Percentiles rank a stretch among this genome's conserved stretches.
Conservation (phyloP, 2,329 filamentous ascomycete species). For the Cadophora luteo-olivacea region DNA sequence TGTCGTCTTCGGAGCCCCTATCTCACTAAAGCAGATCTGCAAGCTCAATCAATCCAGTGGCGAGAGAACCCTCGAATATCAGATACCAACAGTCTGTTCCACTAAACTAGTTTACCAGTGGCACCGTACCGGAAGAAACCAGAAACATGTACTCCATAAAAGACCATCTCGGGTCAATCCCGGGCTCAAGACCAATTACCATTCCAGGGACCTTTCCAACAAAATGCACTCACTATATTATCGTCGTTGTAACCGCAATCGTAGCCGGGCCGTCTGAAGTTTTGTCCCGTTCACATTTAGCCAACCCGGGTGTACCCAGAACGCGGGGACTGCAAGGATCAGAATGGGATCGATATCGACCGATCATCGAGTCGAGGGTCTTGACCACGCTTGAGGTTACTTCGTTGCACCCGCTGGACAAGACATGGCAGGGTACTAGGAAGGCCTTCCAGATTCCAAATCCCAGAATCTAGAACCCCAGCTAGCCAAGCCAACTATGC, state of each 20-base stretch:
- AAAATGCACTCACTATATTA: neutral
- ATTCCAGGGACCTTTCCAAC: neutral
- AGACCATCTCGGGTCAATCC: neutral
- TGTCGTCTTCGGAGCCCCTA: neutral
- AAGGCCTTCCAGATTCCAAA: neutral
- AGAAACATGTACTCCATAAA: neutral
- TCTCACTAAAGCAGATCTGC: neutral
- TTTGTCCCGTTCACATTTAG: neutral
- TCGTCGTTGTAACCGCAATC: neutral
- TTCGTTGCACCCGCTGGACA: neutral
- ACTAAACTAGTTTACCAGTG: conserved; percentile 3
- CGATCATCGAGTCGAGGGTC: neutral
- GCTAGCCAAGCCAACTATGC: neutral
- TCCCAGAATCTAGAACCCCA: neutral
- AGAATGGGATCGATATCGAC: too few relatives aligned
- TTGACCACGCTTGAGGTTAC: neutral
- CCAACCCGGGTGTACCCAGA: conserved; percentile 10
- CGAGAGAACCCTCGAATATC: neutral
- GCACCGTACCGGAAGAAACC: conserved; percentile 1
- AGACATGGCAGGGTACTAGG: neutral
- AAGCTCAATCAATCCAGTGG: neutral
- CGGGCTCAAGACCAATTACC: neutral
- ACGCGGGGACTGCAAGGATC: conserved; percentile 2
- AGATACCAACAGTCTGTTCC: conserved; percentile 6
- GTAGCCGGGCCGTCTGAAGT: neutral